A percentile compares a stretch with the other conserved stretches of the same genome.
Evolutionary conservation across 208 protist species (phyloP).

Genomic region (Leptomonas seymouri): DNA sequence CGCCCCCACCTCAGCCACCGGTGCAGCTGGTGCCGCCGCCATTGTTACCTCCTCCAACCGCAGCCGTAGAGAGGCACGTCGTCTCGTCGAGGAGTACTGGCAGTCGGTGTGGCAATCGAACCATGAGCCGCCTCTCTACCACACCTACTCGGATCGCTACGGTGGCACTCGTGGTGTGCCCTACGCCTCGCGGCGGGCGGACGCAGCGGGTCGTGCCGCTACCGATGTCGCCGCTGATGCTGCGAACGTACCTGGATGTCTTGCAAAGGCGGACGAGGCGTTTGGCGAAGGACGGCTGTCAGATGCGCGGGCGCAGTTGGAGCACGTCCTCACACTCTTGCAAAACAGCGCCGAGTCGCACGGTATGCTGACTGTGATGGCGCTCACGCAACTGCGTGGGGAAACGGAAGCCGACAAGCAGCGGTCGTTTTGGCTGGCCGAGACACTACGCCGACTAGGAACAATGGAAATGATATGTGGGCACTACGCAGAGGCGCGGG

Average conservation of each 20-base stretch:
- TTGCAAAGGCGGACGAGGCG: constrained; percentile 36
- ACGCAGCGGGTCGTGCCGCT: constrained; percentile 28
- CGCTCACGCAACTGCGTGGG: constrained; percentile 17
- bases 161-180: constrained; percentile 62
- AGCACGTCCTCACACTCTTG: constrained; percentile 66
- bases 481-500: constrained; percentile 59
- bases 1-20: neutral
- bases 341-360: constrained; percentile 49
- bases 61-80: constrained; percentile 17
- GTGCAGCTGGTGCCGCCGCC: too few species aligned
- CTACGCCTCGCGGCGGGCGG: constrained; percentile 56
- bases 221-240: neutral
- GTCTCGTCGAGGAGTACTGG: constrained; percentile 84
- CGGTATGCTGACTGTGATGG: constrained; percentile 21
- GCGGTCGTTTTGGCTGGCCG: constrained; percentile 33
- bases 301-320: constrained; percentile 45
- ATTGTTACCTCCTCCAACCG: neutral
- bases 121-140: constrained; percentile 71
- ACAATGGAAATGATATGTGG: constrained; percentile 62
- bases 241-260: constrained; percentile 30
- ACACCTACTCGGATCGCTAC: constrained; percentile 78
- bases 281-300: constrained; percentile 46
- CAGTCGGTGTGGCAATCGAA: constrained; percentile 51
- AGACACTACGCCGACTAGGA: constrained; percentile 60
- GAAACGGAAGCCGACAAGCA: constrained; percentile 25